Base-by-base conservation (phyloP, 768 basidiomycete species). In the Suillus lakei region DNA sequence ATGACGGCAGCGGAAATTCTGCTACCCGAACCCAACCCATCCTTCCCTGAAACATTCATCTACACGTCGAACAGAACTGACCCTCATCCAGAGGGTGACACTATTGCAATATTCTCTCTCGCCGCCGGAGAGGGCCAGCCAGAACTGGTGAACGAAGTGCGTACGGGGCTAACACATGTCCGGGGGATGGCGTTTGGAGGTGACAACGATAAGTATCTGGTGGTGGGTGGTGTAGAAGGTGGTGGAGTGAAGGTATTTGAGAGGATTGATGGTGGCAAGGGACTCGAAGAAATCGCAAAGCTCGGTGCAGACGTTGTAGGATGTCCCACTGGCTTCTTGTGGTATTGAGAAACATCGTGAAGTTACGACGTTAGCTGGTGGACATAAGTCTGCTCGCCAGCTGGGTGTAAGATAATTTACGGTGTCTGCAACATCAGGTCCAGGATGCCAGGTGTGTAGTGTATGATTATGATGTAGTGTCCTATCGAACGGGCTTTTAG, bases 31-130 rank as follows among this genome's bases (percentile, higher is more conserved):
- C 80, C 87, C 15, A 88, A 87, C 66, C 48, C 77, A 8, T 72
- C 82, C 4, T 90, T 83, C 77, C 80, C 87, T 0, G 79, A 77
- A 0, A 81, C 85, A 3, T 89, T 89, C 74, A 77, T 93, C 18
- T 94, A 92, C 71, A 78, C 86, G 13, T 90, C 92, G 4, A 95
- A 93, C 75, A 83, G 93, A 38, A 89, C 92, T 69, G 88, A 92
- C 70, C 88, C 88, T 5, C 83, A 86, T 26, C 80, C 86, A 0
- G 86, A 83, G 54, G 91, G 92, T 28, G 92, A 95, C 74, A 85
- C 85, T 36, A 86, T 95, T 67, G 83, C 91, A 6, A 84, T 93
- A 38, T 93, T 90, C 77, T 80, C 85, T 8, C 80, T 88, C 50
- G 79, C 80, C 10, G 78, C 81, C 7, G 74, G 76, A 12, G 75